phyloP scores from a whole-genome alignment of 495 filamentous ascomycete species.

The Astrocystis sublimbata region DNA sequence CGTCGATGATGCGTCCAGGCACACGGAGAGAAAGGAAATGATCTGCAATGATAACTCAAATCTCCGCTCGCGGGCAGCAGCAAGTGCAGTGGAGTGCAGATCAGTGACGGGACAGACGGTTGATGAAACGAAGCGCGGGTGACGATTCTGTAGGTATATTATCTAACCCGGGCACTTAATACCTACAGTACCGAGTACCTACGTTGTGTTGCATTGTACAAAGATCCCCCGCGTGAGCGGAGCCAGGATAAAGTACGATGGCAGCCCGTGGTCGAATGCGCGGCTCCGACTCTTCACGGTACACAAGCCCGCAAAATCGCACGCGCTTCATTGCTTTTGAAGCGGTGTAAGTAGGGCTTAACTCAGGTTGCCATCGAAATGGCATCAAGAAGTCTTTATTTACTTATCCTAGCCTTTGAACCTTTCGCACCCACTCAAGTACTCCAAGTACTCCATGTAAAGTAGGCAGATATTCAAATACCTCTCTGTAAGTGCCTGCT shows the following conservation, averaged over 20 bases:
- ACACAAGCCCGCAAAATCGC: background rate
- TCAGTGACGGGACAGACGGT: background rate
- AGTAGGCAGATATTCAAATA: no score
- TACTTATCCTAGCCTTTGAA: no score
- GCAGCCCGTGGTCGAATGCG: background rate
- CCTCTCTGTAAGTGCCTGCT: background rate
- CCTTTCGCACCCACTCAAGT: no score
- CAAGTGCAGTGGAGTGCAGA: background rate
- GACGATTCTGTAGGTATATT: no score
- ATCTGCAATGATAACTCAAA: constrained; percentile 13
- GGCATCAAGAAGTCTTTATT: background rate
- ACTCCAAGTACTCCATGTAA: no score
- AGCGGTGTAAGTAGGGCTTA: constrained; percentile 19
- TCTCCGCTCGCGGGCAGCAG: background rate
- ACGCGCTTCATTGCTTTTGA: constrained; percentile 10
- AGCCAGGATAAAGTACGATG: background rate
- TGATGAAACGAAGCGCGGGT: background rate
- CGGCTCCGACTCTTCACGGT: constrained; percentile 20
- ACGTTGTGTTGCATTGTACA: background rate
- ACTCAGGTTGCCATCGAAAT: constrained; percentile 2
- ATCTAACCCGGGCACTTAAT: no score
- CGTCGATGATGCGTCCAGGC: background rate
- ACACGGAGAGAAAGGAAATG: background rate
- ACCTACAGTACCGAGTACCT: no score
- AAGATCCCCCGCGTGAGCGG: background rate